These are phyloP conservation scores for Nannizziopsis barbatae DNA, from an alignment of 2,329 filamentous ascomycete genomes.

Conservation along the genomic window DNA sequence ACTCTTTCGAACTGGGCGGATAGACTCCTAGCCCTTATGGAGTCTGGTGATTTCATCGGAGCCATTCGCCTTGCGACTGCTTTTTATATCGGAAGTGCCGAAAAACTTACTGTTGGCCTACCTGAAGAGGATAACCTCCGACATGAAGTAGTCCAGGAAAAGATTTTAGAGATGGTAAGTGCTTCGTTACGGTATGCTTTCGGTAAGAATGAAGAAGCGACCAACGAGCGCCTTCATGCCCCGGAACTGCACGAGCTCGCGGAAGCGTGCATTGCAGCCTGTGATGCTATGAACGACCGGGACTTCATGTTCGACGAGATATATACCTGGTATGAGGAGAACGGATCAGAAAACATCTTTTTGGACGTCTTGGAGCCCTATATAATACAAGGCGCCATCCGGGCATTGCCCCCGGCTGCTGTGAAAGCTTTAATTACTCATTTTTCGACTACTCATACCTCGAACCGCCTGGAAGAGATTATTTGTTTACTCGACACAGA, in stretches of 20 bases:
- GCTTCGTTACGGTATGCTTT: conserved; percentile 88
- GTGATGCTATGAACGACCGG: conserved; percentile 61
- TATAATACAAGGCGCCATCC: conserved; percentile 67
- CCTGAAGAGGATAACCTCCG: conserved; percentile 69
- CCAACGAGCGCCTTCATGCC: conserved; percentile 43
- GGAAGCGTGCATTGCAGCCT: conserved; percentile 72
- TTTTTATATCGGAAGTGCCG: conserved; percentile 83
- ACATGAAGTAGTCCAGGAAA: conserved; percentile 74
- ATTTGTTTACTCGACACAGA: conserved; percentile 84
- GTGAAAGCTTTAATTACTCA: conserved; percentile 77
- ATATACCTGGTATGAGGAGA: conserved; percentile 81
- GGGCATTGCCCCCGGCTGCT: conserved; percentile 64
- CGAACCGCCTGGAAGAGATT: conserved; percentile 77
- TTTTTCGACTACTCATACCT: conserved; percentile 64
- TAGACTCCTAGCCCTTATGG: conserved; percentile 83
- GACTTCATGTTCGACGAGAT: conserved; percentile 87
- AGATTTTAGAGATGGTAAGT: conserved; percentile 82
- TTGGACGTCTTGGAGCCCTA: conserved; percentile 80
- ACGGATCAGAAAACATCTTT: conserved; percentile 61
- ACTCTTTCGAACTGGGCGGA: conserved; percentile 96
- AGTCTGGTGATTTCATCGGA: conserved; percentile 87
- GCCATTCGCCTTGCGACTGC: conserved; percentile 83
- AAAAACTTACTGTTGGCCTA: conserved; percentile 86
- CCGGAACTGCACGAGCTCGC: conserved; percentile 64
- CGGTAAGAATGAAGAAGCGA: conserved; percentile 45